A percentile compares a stretch with the other conserved stretches of the same genome.
These are phyloP conservation scores for Acacia concinna DNA, from an alignment of 331 rosid genomes.

Conservation along the genomic window DNA sequence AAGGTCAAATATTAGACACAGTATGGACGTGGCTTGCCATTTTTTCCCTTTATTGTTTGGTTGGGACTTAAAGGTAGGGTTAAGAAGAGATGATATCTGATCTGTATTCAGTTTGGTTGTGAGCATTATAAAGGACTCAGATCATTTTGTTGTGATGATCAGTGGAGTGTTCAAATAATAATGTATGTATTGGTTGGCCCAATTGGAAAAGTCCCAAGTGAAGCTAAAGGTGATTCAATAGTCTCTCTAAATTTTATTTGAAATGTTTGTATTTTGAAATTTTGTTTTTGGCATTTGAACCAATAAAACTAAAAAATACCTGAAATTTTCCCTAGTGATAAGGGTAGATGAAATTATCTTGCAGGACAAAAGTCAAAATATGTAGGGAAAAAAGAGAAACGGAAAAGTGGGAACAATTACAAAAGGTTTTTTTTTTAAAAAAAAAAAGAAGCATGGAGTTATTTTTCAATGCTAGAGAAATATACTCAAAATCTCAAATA, in stretches of 20 bases:
- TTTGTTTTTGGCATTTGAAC: background rate
- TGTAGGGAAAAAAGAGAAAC: background rate
- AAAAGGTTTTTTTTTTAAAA: background rate
- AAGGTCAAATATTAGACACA: conserved; percentile 34
- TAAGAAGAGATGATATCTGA: background rate
- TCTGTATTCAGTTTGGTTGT: background rate
- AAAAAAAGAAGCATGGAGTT: too few relatives aligned
- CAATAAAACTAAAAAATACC: background rate
- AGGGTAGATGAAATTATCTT: too few relatives aligned
- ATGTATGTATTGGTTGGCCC: background rate
- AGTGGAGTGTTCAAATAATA: background rate
- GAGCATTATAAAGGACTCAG: background rate
- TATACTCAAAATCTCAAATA: too few relatives aligned
- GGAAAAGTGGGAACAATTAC: background rate
- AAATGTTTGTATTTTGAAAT: too few relatives aligned
- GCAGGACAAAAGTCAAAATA: background rate
- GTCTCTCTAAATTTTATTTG: background rate
- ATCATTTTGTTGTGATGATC: background rate
- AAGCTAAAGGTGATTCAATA: background rate
- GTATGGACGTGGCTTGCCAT: conserved; percentile 45
- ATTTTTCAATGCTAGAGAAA: background rate
- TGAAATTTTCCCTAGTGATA: background rate
- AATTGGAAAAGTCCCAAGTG: background rate
- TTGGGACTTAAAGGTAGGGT: background rate
- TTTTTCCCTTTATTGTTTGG: background rate